Conservation (phyloP, 768 basidiomycete genomes). For the Phanerochaete carnosa region DNA sequence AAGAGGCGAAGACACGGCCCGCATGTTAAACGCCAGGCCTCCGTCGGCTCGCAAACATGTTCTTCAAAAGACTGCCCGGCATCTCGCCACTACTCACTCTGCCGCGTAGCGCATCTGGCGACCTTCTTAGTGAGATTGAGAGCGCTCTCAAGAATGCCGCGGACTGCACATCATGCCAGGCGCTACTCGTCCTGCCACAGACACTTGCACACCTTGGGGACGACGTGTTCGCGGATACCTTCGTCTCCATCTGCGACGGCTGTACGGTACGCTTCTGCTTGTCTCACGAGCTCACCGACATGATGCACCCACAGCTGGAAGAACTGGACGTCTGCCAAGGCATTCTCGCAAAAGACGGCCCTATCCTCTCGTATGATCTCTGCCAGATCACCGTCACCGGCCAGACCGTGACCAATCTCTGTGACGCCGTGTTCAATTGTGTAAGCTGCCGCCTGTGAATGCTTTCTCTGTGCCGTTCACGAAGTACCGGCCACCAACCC, state of each 20-base stretch:
- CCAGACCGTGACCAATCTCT: constrained; percentile 50
- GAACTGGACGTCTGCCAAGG: constrained; percentile 60
- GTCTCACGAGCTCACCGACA: background rate
- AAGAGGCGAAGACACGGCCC: too few species aligned
- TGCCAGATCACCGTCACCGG: constrained; percentile 44
- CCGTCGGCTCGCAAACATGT: background rate
- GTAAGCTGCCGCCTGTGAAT: constrained; percentile 45
- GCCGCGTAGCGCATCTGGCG: background rate
- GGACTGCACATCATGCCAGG: constrained; percentile 12
- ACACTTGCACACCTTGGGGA: constrained; percentile 10
- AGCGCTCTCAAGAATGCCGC: background rate
- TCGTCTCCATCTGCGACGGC: constrained; percentile 3
- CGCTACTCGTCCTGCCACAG: constrained; percentile 8
- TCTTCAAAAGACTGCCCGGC: background rate
- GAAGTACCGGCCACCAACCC: constrained; percentile 34
- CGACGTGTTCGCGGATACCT: constrained; percentile 6
- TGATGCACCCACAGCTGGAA: constrained; percentile 29
- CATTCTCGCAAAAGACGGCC: constrained; percentile 45
- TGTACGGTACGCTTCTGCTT: background rate
- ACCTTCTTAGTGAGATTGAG: constrained; percentile 4
- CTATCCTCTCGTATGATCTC: constrained; percentile 55
- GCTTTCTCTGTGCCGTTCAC: constrained; percentile 43
- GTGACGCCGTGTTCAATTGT: constrained; percentile 51
- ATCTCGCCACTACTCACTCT: background rate
- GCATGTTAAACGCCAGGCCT: too few species aligned